Evolutionary conservation across 768 basidiomycete genomes (phyloP), one percentile per base, ranked within the genome.

Genomic region (Pleurotus cornucopiae): DNA sequence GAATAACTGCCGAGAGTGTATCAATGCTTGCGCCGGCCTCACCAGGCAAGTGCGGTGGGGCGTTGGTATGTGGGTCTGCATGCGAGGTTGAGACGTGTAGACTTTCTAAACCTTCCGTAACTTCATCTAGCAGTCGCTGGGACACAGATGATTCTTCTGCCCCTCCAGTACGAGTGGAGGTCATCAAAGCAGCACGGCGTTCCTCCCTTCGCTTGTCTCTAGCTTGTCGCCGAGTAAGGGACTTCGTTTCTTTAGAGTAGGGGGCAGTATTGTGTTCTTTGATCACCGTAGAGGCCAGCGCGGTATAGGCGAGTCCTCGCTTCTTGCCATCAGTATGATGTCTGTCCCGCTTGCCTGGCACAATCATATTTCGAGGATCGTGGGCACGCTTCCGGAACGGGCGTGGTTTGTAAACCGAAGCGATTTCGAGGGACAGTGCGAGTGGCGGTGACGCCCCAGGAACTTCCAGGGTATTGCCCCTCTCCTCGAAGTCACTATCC

Each of bases 361-460:
- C 60, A 48, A 57, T 39, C 59, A 56, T 63, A 56, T 70, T 64
- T 20, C 64, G 53, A 49, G 67, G 65, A 39, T 69, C 70, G 63
- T 67, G 71, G 60, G 65, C 64, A 13, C 73, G 74, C 6, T 69
- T 71, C 53, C 80, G 83, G 60, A 79, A 70, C 1, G 87, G 86
- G 0, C 85, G 80, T 1, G 88, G 88, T 62, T 90, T 89, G 72
- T 82, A 89, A 7, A 91, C 89, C 2, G 83, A 76, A 2, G 80
- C 71, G 47, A 90, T 88, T 63, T 86, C 85, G 56, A 91, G 77
- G 64, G 83, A 82, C 52, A 85, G 68, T 14, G 75, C 66, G 57
- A 77, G 70, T 3, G 65, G 60, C 20, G 58, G 43, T 13, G 57
- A 30, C 34, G 49, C 21, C 45, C 59, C 56, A 34, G 61, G 57